These are phyloP conservation scores for Solanum chacoense DNA, from an alignment of 305 asterid genomes.

Conservation along the genomic window DNA sequence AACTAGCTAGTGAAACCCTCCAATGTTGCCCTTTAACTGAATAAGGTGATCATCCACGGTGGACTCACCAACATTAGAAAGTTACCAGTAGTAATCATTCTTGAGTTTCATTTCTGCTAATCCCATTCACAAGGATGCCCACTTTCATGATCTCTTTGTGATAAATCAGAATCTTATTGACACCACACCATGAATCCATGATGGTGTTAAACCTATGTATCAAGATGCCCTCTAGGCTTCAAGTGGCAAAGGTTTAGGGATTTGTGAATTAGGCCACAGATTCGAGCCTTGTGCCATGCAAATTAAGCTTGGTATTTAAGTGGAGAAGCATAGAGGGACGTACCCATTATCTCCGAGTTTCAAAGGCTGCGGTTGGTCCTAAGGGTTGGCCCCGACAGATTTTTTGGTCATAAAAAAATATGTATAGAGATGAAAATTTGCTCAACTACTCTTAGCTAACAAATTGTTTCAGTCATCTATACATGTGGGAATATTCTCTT, in stretches of 20 bases:
- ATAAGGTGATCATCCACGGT: neutral
- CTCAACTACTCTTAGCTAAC: neutral
- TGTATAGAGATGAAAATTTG: neutral
- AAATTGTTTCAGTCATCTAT: neutral
- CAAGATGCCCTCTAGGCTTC: neutral
- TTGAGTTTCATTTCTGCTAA: neutral
- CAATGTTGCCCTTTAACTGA: neutral
- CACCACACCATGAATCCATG: neutral
- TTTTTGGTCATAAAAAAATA: neutral
- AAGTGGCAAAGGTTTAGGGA: neutral
- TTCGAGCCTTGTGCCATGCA: neutral
- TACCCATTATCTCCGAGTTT: neutral
- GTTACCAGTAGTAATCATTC: neutral
- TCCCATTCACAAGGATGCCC: neutral
- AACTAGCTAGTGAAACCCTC: neutral
- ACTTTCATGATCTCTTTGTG: neutral
- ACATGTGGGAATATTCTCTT: neutral
- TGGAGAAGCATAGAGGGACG: neutral
- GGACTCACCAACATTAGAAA: neutral
- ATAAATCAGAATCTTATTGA: neutral
- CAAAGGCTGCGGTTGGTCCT: neutral
- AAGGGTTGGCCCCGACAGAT: neutral
- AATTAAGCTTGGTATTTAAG: neutral
- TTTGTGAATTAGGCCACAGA: neutral
- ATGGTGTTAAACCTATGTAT: neutral